These are phyloP conservation scores for Coccomyxa subellipsoidea DNA, from an alignment of 163 green algal species.

Conservation along the genomic window DNA sequence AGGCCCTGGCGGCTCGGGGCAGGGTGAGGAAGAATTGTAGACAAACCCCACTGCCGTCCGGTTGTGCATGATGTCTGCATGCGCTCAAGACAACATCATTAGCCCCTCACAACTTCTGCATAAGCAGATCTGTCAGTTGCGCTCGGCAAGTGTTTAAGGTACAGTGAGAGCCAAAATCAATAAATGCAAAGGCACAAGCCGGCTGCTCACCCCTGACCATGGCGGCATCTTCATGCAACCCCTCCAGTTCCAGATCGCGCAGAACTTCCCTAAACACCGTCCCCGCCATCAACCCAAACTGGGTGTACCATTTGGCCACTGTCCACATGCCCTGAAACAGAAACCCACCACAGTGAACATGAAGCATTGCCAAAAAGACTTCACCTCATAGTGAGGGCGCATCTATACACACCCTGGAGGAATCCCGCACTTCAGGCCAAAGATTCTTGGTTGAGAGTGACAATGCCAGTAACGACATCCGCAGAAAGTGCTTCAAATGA, in stretches of 20 bases:
- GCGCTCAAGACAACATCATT: neutral
- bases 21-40: conserved; percentile 9
- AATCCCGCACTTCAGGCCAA: too few relatives aligned
- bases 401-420: too few relatives aligned
- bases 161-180: neutral
- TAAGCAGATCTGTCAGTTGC: too few relatives aligned
- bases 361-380: neutral
- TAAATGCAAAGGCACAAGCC: too few relatives aligned
- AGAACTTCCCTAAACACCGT: conserved; percentile 5
- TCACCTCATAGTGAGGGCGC: neutral
- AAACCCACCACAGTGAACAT: neutral
- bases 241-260: neutral
- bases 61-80: conserved; percentile 17
- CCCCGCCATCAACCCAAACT: conserved; percentile 5
- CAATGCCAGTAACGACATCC: too few relatives aligned
- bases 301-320: neutral
- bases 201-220: neutral
- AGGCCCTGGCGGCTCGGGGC: neutral
- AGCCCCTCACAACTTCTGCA: neutral
- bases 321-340: neutral
- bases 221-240: neutral
- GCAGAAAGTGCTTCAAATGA: too few relatives aligned
- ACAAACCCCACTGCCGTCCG: neutral
- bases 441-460: too few relatives aligned
- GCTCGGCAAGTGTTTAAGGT: too few relatives aligned